Evolutionary conservation across 768 basidiomycete genomes (phyloP).

Genomic region (Pleurotus ostreatus): DNA sequence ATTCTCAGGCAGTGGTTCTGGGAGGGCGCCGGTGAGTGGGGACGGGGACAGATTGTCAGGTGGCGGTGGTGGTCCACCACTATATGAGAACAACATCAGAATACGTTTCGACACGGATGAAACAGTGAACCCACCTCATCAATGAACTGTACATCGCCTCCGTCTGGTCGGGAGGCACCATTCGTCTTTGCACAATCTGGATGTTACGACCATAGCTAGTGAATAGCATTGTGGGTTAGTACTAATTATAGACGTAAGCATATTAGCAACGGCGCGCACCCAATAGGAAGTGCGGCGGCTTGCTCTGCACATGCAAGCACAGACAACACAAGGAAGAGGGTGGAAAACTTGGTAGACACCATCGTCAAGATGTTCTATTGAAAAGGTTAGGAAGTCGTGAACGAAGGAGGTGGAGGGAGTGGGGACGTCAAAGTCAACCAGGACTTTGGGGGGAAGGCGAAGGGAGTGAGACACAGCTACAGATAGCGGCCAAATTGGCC

Average conservation of each 20-base stretch:
- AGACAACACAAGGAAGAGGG: neutral
- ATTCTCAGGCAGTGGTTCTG: neutral
- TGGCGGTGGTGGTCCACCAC: neutral
- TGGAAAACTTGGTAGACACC: neutral
- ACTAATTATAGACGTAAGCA: neutral
- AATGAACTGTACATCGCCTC: neutral
- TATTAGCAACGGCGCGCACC: neutral
- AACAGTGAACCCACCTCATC: neutral
- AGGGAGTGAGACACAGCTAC: neutral
- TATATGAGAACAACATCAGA: neutral
- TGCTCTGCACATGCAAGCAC: neutral
- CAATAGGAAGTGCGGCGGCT: neutral
- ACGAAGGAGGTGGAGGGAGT: neutral
- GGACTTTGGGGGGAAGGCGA: conserved; percentile 1
- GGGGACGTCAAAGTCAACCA: neutral
- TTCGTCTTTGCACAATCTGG: neutral
- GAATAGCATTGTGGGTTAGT: neutral
- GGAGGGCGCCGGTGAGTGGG: too few species aligned
- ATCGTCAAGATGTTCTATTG: neutral
- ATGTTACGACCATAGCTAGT: neutral
- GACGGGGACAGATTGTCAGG: neutral
- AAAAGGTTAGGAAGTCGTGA: neutral
- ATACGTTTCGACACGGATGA: neutral
- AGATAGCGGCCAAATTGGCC: neutral
- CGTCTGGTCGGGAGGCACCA: neutral